These are phyloP conservation scores for Dryadomyces quercivorus DNA, from an alignment of 2,329 filamentous ascomycete genomes.

Conservation along the genomic window DNA sequence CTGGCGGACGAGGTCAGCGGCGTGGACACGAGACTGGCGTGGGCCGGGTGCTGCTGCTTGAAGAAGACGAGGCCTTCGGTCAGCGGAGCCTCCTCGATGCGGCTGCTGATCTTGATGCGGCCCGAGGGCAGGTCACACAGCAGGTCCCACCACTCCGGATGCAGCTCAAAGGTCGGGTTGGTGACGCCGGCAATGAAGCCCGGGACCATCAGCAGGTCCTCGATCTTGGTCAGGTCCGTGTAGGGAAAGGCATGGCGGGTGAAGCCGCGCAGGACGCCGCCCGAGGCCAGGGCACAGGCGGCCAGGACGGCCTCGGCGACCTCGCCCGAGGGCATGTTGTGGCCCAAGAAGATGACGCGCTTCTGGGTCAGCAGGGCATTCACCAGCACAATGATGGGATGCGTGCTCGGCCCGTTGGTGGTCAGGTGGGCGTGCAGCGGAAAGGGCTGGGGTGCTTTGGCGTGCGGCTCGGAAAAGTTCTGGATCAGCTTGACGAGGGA, in stretches of 20 bases:
- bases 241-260: slow-evolving; percentile 95
- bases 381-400: slow-evolving; percentile 87
- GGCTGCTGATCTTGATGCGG: slow-evolving; percentile 85
- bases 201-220: slow-evolving; percentile 88
- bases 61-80: slow-evolving; percentile 85
- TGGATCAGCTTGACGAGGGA: slow-evolving; percentile 95
- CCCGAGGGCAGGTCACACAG: slow-evolving; percentile 87
- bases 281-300: slow-evolving; percentile 88
- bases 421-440: slow-evolving; percentile 82
- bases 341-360: slow-evolving; percentile 86
- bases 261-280: slow-evolving; percentile 84
- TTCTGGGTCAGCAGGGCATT: slow-evolving; percentile 96
- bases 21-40: slow-evolving; percentile 36
- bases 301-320: slow-evolving; percentile 96
- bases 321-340: slow-evolving; percentile 89
- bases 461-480: slow-evolving; percentile 75
- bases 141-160: slow-evolving; percentile 97
- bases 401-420: slow-evolving; percentile 77
- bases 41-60: slow-evolving; percentile 60
- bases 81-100: slow-evolving; percentile 65
- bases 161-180: slow-evolving; percentile 88
- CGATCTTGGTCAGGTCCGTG: slow-evolving; percentile 94
- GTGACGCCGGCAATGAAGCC: slow-evolving; percentile 97
- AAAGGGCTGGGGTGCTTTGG: slow-evolving; percentile 76
- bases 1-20: slow-evolving; percentile 23